Evolutionary conservation across 192 early-diverging fungal species (phyloP), one percentile per base, ranked within the genome.

Genomic region (Coemansia sp.): DNA sequence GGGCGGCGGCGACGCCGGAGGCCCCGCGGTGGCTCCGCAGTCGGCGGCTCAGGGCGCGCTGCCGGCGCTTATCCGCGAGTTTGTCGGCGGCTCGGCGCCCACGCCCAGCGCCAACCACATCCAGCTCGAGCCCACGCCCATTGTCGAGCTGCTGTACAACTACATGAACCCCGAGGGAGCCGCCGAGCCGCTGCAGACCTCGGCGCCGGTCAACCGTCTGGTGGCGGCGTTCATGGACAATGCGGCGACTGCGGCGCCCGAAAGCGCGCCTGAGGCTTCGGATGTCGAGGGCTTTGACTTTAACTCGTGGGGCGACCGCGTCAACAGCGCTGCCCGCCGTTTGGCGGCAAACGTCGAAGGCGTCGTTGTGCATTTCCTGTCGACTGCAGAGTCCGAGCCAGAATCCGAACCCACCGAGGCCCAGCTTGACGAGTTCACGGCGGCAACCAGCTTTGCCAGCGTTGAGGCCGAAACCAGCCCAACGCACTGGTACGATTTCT

Each of bases 61-160:
- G 2, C 48, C 47, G 8, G 58, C 19, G 2, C 30, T 45, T 10
- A 32, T 43, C 17, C 55, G 61, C 8, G 49, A 57, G 6, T 52
- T 55, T 25, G 28, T 60, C 15, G 52, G 41, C 7, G 41, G 47
- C 17, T 22, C 48, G 21, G 50, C 30, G 30, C n/a, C 23, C 9
- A 19, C 29, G 3, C 20, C 49, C 5, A 46, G 12, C 28, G 32
- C 17, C 25, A 50, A 57, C 49, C 57, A 57, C 20, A 44, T 60
- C 23, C 32, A 54, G 0, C 11, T 50, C 8, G 48, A 54, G 9
- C 41, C 47, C 19, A 75, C 72, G 0, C 72, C 72, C 0, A 54
- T 61, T 1, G 44, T 65, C 30, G 72, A 75, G 23, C 48, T 69
- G 66, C 28, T 75, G 9, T 69, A 67, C 56, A 60, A 57, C 49